Percentiles rank a stretch among this genome's conserved stretches.
Conservation (phyloP, 805 yeast genomes). For the Nakazawaea wickerhamii region DNA sequence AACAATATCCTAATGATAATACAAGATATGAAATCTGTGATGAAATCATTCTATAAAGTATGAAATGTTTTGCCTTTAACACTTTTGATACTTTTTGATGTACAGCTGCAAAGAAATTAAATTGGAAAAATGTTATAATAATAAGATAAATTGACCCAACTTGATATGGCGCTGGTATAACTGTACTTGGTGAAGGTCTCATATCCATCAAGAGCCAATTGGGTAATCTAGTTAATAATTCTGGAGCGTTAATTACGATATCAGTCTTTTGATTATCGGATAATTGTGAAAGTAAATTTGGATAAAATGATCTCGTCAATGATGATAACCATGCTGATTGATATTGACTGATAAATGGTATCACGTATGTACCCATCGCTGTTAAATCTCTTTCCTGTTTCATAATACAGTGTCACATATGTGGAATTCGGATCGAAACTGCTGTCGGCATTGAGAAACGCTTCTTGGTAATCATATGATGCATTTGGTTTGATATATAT, state of each 20-base stretch:
- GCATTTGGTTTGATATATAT: slow-evolving; percentile 48
- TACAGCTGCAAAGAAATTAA: slow-evolving; percentile 48
- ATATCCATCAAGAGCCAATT: slow-evolving; percentile 34
- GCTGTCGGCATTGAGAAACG: slow-evolving; percentile 29
- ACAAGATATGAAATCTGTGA: slow-evolving; percentile 47
- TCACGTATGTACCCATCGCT: slow-evolving; percentile 1
- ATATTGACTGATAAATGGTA: slow-evolving; percentile 3
- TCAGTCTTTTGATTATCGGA: slow-evolving; percentile 17
- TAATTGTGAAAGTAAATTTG: slow-evolving; percentile 21
- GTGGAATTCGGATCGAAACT: slow-evolving; percentile 20
- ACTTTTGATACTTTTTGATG: slow-evolving; percentile 43
- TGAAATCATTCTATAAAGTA: slow-evolving; percentile 45
- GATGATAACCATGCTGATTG: slow-evolving; percentile 1
- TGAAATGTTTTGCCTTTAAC: slow-evolving; percentile 39
- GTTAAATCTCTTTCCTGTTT: slow-evolving; percentile 52
- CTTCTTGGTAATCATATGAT: slow-evolving; percentile 32
- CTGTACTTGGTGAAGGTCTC: slow-evolving; percentile 42
- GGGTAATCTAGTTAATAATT: slow-evolving; percentile 29
- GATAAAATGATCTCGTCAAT: slow-evolving; percentile 14
- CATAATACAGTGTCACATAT: slow-evolving; percentile 41
- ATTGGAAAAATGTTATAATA: slow-evolving; percentile 62
- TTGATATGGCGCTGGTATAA: slow-evolving; percentile 58
- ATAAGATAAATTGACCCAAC: slow-evolving; percentile 66
- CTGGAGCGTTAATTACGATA: slow-evolving; percentile 18
- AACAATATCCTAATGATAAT: slow-evolving; percentile 49